These are phyloP conservation scores for Ogataea nonfermentans DNA, from an alignment of 805 yeast genomes.

Conservation along the genomic window DNA sequence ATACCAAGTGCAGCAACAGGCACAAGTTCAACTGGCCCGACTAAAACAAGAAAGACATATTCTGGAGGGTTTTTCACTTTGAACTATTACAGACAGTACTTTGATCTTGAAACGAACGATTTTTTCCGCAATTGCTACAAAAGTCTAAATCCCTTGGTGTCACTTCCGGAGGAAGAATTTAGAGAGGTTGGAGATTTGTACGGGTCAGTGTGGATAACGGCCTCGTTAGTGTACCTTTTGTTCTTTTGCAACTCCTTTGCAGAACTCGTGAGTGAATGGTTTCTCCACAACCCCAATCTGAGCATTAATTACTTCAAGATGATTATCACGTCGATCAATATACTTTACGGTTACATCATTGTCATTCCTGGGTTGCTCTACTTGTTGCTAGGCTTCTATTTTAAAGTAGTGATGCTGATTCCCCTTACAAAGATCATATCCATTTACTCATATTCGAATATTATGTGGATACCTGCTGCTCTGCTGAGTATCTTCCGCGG, in stretches of 20 bases:
- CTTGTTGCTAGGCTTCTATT: conserved; percentile 47
- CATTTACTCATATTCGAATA: conserved; percentile 80
- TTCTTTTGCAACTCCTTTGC: conserved; percentile 76
- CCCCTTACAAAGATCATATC: conserved; percentile 63
- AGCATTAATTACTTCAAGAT: conserved; percentile 55
- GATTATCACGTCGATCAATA: conserved; percentile 63
- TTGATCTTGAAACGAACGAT: conserved; percentile 65
- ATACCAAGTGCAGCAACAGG: neutral
- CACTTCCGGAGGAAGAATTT: conserved; percentile 35
- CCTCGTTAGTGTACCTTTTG: conserved; percentile 69
- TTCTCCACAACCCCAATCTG: conserved; percentile 41
- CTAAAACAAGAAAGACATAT: conserved; percentile 25
- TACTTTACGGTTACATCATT: conserved; percentile 76
- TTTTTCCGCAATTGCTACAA: conserved; percentile 53
- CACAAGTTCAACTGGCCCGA: neutral
- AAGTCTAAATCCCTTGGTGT: conserved; percentile 56
- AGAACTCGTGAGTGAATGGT: conserved; percentile 52
- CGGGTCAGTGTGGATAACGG: conserved; percentile 90
- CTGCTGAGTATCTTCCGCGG: conserved; percentile 57
- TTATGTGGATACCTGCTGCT: conserved; percentile 85
- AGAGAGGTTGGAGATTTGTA: conserved; percentile 65
- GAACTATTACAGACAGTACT: conserved; percentile 60
- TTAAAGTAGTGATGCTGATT: conserved; percentile 47
- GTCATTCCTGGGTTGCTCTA: conserved; percentile 59
- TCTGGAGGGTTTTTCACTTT: conserved; percentile 52